A percentile compares a stretch with the other conserved stretches of the same genome.
Conservation (phyloP, 345 rosid species). For the Ailanthus altissimus region DNA sequence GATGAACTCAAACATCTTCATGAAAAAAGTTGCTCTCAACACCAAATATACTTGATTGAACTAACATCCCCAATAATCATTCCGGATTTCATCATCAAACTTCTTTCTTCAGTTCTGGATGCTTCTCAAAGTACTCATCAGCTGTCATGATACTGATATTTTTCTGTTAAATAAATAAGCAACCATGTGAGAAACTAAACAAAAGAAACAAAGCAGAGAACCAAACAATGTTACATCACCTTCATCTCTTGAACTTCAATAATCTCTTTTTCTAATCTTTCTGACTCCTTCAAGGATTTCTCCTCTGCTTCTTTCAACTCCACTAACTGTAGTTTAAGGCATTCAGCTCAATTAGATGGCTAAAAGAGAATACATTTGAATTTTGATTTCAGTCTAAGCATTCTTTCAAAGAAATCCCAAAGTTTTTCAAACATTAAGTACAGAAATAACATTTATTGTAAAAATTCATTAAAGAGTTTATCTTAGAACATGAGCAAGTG, state of each 20-base stretch:
- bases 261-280: slow-evolving; percentile 76
- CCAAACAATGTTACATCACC: slow-evolving; percentile 31
- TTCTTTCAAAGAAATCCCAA: neutral
- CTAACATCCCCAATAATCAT: slow-evolving; percentile 81
- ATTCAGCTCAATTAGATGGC: neutral
- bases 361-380: neutral
- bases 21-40: neutral
- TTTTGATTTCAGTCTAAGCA: too few relatives aligned
- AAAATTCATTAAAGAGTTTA: neutral
- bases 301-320: slow-evolving; percentile 85
- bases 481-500: neutral
- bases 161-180: slow-evolving; percentile 45
- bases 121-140: slow-evolving; percentile 86
- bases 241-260: slow-evolving; percentile 80
- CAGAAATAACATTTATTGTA: neutral
- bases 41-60: neutral
- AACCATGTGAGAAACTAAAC: slow-evolving; percentile 10
- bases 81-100: slow-evolving; percentile 89
- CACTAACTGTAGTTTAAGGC: slow-evolving; percentile 47
- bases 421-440: neutral
- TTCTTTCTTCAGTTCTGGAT: slow-evolving; percentile 90
- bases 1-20: neutral
- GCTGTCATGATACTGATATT: slow-evolving; percentile 94
- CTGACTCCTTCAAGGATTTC: slow-evolving; percentile 75
- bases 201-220: neutral